A percentile compares a stretch with the other conserved stretches of the same genome.
Evolutionary conservation across 148 eudicot genomes (phyloP).

Genomic region (Vaccinium macrocarpon): DNA sequence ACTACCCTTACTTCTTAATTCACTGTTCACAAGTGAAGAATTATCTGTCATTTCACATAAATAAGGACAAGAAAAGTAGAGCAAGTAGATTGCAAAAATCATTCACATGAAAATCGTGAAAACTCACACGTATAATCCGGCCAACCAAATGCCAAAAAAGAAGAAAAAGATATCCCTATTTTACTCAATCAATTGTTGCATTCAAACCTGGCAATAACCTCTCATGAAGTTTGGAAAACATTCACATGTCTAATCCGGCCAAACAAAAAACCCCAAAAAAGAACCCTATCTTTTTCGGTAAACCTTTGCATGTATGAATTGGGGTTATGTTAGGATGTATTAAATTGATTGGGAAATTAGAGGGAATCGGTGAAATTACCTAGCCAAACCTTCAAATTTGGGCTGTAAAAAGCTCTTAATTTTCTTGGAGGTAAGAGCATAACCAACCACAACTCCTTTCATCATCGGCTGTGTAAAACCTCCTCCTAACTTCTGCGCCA

Average conservation of each 20-base stretch:
- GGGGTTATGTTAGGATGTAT: too few species aligned
- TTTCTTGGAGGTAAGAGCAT: conserved; percentile 91
- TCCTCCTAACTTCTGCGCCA: conserved; percentile 21
- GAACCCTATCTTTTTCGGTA: not conserved
- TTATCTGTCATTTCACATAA: not conserved
- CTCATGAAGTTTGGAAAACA: not conserved
- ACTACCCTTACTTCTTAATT: not conserved
- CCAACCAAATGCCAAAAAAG: not conserved
- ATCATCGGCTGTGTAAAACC: conserved; percentile 32
- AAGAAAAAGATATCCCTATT: not conserved
- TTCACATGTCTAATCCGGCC: not conserved
- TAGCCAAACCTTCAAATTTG: conserved; percentile 69
- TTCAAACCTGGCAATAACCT: not conserved
- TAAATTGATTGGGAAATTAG: not conserved
- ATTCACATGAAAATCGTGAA: not conserved
- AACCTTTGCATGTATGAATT: too few species aligned
- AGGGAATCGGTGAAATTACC: conserved; percentile 37
- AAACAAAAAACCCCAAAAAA: not conserved
- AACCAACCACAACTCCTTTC: conserved; percentile 69
- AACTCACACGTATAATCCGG: not conserved
- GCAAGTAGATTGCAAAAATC: not conserved
- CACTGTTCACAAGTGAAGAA: not conserved
- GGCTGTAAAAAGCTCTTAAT: conserved; percentile 88
- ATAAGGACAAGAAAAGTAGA: not conserved
- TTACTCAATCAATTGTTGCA: not conserved